Evolutionary conservation across 2,329 filamentous ascomycete species (phyloP).

Genomic region (Orbilia oligospora): DNA sequence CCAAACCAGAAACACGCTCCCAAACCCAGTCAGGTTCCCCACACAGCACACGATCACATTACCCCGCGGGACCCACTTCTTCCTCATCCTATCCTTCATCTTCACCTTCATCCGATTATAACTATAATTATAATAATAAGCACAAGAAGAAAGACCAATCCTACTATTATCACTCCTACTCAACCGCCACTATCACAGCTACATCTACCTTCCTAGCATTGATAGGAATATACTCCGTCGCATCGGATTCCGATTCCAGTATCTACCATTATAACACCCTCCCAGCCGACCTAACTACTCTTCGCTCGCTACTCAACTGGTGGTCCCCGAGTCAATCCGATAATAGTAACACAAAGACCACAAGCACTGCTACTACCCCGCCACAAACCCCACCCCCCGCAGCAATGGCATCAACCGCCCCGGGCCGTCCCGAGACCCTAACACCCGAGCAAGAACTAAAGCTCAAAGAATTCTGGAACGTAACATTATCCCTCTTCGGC

Average conservation of each 20-base stretch:
- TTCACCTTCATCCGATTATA: neutral
- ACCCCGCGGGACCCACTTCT: conserved; percentile 22
- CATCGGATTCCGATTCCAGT: neutral
- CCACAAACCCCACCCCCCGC: conserved; percentile 37
- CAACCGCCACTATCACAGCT: neutral
- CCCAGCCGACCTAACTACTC: neutral
- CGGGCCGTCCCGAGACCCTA: conserved; percentile 86
- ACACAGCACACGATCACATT: conserved; percentile 28
- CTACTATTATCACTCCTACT: no score
- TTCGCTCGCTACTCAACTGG: conserved; percentile 35
- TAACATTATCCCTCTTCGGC: conserved; percentile 82
- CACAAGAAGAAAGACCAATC: neutral
- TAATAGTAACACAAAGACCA: neutral
- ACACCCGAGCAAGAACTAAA: conserved; percentile 92
- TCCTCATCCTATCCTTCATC: neutral
- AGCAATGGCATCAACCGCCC: conserved; percentile 69
- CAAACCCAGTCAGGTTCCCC: neutral
- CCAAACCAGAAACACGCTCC: conserved; percentile 11
- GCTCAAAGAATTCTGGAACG: conserved; percentile 86
- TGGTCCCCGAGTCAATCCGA: conserved; percentile 21
- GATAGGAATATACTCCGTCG: conserved; percentile 20
- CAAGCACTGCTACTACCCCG: neutral
- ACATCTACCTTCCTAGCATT: conserved; percentile 31
- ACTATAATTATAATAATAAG: neutral
- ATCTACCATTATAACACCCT: neutral